A percentile compares a stretch with the other conserved stretches of the same genome.
phyloP scores from a whole-genome alignment of 331 rosid genomes.

The Phaseolus coccineus region DNA sequence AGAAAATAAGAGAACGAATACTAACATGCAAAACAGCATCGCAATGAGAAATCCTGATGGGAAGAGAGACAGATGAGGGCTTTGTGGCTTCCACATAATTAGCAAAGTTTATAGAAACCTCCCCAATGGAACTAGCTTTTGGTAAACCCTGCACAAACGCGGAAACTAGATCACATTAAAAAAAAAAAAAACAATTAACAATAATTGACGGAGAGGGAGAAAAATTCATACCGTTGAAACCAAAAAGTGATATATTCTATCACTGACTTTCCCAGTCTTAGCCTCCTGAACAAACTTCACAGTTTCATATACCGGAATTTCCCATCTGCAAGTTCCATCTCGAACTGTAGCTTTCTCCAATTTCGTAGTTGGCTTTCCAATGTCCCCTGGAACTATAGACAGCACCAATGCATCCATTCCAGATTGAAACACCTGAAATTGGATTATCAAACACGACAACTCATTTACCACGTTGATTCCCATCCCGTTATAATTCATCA shows the following conservation, averaged over 20 bases:
- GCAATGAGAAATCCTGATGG: conserved; percentile 72
- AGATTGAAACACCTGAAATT: conserved; percentile 72
- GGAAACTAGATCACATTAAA: conserved; percentile 42
- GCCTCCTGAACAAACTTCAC: conserved; percentile 71
- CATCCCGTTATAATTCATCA: neutral
- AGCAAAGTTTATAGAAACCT: conserved; percentile 79
- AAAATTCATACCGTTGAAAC: conserved; percentile 63
- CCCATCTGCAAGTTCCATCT: conserved; percentile 89
- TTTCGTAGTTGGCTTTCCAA: conserved; percentile 78
- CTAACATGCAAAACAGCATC: conserved; percentile 90
- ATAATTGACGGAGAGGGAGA: conserved; percentile 8
- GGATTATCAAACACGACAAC: conserved; percentile 39
- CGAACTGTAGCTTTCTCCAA: conserved; percentile 67
- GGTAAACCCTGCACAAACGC: conserved; percentile 66
- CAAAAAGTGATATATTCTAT: conserved; percentile 68
- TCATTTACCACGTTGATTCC: neutral
- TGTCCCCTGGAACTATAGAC: conserved; percentile 78
- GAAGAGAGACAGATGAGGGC: conserved; percentile 73
- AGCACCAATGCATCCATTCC: conserved; percentile 75
- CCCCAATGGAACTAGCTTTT: conserved; percentile 70
- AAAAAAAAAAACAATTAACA: neutral
- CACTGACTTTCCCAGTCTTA: conserved; percentile 73
- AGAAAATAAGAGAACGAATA: conserved; percentile 20
- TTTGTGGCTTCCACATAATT: conserved; percentile 78
- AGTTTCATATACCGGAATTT: conserved; percentile 71